Base-by-base conservation (phyloP, 441 rosid species). In the Adansonia grandidieri region DNA sequence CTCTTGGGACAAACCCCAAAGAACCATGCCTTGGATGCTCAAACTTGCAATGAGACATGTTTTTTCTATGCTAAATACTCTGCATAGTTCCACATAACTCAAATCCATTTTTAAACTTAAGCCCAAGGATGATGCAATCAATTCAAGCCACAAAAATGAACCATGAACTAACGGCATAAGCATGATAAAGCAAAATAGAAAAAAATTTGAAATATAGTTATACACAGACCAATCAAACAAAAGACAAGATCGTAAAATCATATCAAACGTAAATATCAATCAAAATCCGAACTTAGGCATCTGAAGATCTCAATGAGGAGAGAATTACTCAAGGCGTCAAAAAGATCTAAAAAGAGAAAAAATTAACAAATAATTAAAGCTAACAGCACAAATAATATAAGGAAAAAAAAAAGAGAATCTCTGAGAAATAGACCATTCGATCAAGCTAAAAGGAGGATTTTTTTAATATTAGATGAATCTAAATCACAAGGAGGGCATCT, bases 21-120 rank as follows among this genome's bases (percentile, higher is more conserved):
- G 93, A 90, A 51, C 93, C 93, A 42, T 89, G 92, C 24, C 94
- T 85, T 17, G 89, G 91, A 76, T 90, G 93, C 83, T 90, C 90
- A 86, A 90, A 90, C 86, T 90, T 90, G 78, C 91, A 86, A 82
- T 88, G 93, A 79, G 91, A 90, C 91, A 90, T 88, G 44, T 68
- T 86, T 74, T 67, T 86, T 74, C 79, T 73, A 19, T 3, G 22
- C 40, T 53, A 74, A 19, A 17, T 51, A 48, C 75, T 51, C 82
- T 74, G 80, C 48, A 57, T 48, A 77, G 53, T 47, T 37, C 62
- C 67, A 50, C 1, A 9, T 1, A 44, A 14, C 63, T 50, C 54
- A 54, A 58, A 37, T 44, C 64, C 64, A 77, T 32, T 13, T 20
- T 17, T 9, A 9, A 53, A 57, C n/a, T 37, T 10, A 74, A 61